A percentile compares a stretch with the other conserved stretches of the same genome.
phyloP scores from a whole-genome alignment of 768 basidiomycete genomes.

The Lentinus brumalis region DNA sequence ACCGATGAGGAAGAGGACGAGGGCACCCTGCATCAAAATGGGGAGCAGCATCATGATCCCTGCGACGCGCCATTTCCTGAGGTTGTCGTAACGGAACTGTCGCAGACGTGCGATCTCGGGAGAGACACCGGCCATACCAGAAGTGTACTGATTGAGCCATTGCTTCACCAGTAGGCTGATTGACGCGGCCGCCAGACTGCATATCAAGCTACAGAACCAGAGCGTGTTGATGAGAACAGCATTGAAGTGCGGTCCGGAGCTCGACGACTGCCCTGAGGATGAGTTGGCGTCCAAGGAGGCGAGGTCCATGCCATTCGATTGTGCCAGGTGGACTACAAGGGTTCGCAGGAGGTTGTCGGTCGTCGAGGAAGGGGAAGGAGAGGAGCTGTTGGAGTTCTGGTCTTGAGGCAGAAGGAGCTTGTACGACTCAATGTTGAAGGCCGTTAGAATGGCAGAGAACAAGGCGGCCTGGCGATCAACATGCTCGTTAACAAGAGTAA shows the following conservation, averaged over 20 bases:
- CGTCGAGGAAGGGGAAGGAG: background rate
- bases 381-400: background rate
- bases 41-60: conserved; percentile 28
- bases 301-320: background rate
- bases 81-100: conserved; percentile 11
- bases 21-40: conserved; percentile 17
- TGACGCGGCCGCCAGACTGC: conserved; percentile 18
- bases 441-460: conserved; percentile 17
- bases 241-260: background rate
- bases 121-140: conserved; percentile 10
- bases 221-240: conserved; percentile 15
- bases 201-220: conserved; percentile 18
- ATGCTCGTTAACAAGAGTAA: background rate
- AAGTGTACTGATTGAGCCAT: conserved; percentile 19
- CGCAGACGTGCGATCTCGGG: conserved; percentile 14
- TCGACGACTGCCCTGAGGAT: background rate
- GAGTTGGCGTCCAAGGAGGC: background rate
- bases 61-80: conserved; percentile 24
- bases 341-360: background rate
- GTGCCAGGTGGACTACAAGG: background rate
- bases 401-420: background rate
- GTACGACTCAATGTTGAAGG: conserved; percentile 16
- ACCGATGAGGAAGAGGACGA: conserved; percentile 26
- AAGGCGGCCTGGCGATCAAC: conserved; percentile 10
- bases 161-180: conserved; percentile 18